Evolutionary conservation across 805 yeast genomes (phyloP).

Genomic region (Teunomyces barrocoloradensis): DNA sequence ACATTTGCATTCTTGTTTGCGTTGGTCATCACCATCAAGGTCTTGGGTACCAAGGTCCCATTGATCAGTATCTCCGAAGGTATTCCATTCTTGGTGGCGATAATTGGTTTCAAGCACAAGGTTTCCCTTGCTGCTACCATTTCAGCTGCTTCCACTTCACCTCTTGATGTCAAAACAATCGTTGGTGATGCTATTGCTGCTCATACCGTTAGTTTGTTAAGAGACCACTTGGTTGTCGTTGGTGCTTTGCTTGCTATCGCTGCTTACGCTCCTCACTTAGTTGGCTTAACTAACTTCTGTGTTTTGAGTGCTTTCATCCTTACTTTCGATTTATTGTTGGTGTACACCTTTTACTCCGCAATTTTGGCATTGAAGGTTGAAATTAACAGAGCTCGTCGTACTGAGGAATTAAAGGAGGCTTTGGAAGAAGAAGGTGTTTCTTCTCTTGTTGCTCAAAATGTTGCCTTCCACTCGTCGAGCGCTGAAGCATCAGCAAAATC

Average conservation of each 20-base stretch:
- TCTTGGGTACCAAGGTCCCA: slow-evolving; percentile 61
- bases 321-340: slow-evolving; percentile 65
- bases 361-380: slow-evolving; percentile 85
- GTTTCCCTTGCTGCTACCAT: slow-evolving; percentile 66
- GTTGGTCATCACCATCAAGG: slow-evolving; percentile 52
- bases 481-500: slow-evolving; percentile 29
- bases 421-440: slow-evolving; percentile 92
- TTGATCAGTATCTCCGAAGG: slow-evolving; percentile 82
- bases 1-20: slow-evolving; percentile 84
- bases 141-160: slow-evolving; percentile 28
- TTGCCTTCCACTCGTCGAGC: slow-evolving; percentile 50
- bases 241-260: slow-evolving; percentile 68
- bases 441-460: slow-evolving; percentile 62
- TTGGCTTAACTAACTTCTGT: slow-evolving; percentile 79
- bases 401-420: slow-evolving; percentile 71
- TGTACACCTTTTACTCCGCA: slow-evolving; percentile 80
- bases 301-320: slow-evolving; percentile 68
- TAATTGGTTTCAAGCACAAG: slow-evolving; percentile 88
- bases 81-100: slow-evolving; percentile 86
- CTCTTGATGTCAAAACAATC: slow-evolving; percentile 40
- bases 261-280: slow-evolving; percentile 61
- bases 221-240: slow-evolving; percentile 75
- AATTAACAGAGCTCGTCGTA: slow-evolving; percentile 79
- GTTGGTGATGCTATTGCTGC: slow-evolving; percentile 42
- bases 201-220: slow-evolving; percentile 53